Evolutionary conservation across 495 filamentous ascomycete genomes (phyloP).

Genomic region (Talaromyces nanjingensis): DNA sequence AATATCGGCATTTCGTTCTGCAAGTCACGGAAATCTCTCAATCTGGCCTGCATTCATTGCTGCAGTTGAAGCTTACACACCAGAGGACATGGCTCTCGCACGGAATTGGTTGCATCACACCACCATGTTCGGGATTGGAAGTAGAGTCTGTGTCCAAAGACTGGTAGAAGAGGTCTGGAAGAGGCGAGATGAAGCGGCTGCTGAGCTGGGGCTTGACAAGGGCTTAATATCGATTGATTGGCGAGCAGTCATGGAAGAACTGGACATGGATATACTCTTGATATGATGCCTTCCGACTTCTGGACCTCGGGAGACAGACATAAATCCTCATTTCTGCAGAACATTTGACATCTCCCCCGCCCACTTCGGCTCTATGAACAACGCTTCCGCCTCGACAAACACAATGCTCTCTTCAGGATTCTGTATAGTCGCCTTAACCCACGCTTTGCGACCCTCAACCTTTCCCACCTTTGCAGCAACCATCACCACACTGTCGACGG

Average conservation of each 20-base stretch:
- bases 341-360: background rate
- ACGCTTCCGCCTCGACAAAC: slow-evolving; percentile 69
- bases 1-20: slow-evolving; percentile 9
- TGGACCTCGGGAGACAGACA: background rate
- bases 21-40: slow-evolving; percentile 12
- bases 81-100: slow-evolving; percentile 10
- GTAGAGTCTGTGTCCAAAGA: slow-evolving; percentile 7
- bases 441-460: slow-evolving; percentile 92
- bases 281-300: slow-evolving; percentile 6
- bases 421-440: slow-evolving; percentile 80
- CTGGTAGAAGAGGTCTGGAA: slow-evolving; percentile 15
- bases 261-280: slow-evolving; percentile 16
- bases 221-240: slow-evolving; percentile 14
- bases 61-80: slow-evolving; percentile 13
- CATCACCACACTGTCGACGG: slow-evolving; percentile 67
- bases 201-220: slow-evolving; percentile 1
- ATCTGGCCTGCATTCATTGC: slow-evolving; percentile 18
- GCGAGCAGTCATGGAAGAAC: slow-evolving; percentile 13
- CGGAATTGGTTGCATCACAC: slow-evolving; percentile 8
- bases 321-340: background rate
- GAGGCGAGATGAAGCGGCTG: slow-evolving; percentile 6
- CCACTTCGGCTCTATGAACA: slow-evolving; percentile 82
- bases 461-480: slow-evolving; percentile 74
- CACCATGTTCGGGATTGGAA: slow-evolving; percentile 12
- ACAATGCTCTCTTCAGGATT: slow-evolving; percentile 55